A percentile compares a stretch with the other conserved stretches of the same genome.
Evolutionary conservation across 2,329 filamentous ascomycete species (phyloP).

Genomic region (Colletotrichum sp.): DNA sequence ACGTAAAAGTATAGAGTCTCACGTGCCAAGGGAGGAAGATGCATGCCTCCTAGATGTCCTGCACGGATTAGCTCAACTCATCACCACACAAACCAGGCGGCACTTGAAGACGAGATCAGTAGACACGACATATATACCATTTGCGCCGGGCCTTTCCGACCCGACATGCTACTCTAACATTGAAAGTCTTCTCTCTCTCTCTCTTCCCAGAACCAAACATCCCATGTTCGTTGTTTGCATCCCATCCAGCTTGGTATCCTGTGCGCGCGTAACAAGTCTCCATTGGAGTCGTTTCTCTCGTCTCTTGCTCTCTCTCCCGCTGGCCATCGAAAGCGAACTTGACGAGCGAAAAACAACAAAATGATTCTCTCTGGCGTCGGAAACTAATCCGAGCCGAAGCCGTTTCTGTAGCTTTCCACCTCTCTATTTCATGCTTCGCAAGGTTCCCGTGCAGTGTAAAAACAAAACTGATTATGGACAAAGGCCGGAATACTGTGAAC

Average conservation of each 20-base stretch:
- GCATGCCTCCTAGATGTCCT: neutral
- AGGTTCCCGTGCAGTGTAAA: conserved; percentile 6
- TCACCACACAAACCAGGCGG: neutral
- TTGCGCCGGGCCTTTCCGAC: neutral
- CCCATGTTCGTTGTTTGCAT: neutral
- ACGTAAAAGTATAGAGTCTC: neutral
- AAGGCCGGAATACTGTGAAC: conserved; percentile 15
- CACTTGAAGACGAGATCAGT: neutral
- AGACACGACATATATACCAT: conserved; percentile 13
- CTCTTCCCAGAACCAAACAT: neutral
- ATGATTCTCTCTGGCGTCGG: neutral
- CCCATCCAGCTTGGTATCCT: conserved; percentile 1
- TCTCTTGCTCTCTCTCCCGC: neutral
- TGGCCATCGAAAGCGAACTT: neutral
- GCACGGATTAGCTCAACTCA: neutral
- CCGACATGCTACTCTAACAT: conserved; percentile 11
- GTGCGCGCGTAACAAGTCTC: neutral
- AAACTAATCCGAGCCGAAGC: neutral
- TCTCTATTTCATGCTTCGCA: conserved; percentile 19
- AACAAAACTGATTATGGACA: conserved; percentile 20
- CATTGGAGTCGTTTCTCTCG: neutral
- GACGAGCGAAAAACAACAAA: neutral
- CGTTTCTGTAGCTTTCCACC: conserved; percentile 19
- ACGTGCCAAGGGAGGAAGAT: neutral
- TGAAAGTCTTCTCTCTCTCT: neutral